Conservation (phyloP, 306 rosid genomes). For the Ziziphus jujuba region DNA sequence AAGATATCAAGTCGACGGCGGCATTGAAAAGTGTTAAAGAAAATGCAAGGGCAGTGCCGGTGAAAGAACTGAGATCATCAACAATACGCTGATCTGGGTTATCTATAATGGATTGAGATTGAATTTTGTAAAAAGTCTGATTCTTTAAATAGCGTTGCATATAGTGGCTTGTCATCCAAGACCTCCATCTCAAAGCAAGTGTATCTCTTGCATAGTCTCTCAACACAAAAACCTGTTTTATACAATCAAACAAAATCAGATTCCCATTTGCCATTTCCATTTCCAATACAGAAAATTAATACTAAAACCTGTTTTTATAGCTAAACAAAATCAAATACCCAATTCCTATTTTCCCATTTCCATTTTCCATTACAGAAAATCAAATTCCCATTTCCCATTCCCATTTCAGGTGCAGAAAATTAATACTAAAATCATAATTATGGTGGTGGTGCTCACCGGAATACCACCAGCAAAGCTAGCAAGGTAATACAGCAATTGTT, state of each 20-base stretch:
- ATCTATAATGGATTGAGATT: conserved; percentile 90
- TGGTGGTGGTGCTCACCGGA: conserved; percentile 84
- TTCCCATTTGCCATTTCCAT: not conserved
- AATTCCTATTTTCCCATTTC: too few relatives aligned
- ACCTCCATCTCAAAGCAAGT: conserved; percentile 94
- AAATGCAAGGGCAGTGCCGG: conserved; percentile 83
- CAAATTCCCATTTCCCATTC: too few relatives aligned
- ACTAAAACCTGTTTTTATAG: too few relatives aligned
- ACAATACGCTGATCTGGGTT: conserved; percentile 97
- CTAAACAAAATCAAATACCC: too few relatives aligned
- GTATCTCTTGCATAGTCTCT: conserved; percentile 89
- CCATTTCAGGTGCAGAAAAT: too few relatives aligned
- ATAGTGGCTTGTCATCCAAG: conserved; percentile 99
- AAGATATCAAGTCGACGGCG: conserved; percentile 81
- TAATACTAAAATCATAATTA: too few relatives aligned
- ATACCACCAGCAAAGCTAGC: conserved; percentile 94
- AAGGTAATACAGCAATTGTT: conserved; percentile 86
- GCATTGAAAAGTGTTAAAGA: conserved; percentile 79
- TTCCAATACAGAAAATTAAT: too few relatives aligned
- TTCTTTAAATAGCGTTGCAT: conserved; percentile 83
- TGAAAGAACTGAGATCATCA: conserved; percentile 90
- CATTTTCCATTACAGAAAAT: too few relatives aligned
- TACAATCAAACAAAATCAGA: conserved; percentile 16
- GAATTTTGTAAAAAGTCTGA: conserved; percentile 87
- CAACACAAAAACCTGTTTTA: conserved; percentile 77